A percentile compares a stretch with the other conserved stretches of the same genome.
These are phyloP conservation scores for Whalleya microplaca DNA, from an alignment of 2,329 filamentous ascomycete species.

Conservation along the genomic window DNA sequence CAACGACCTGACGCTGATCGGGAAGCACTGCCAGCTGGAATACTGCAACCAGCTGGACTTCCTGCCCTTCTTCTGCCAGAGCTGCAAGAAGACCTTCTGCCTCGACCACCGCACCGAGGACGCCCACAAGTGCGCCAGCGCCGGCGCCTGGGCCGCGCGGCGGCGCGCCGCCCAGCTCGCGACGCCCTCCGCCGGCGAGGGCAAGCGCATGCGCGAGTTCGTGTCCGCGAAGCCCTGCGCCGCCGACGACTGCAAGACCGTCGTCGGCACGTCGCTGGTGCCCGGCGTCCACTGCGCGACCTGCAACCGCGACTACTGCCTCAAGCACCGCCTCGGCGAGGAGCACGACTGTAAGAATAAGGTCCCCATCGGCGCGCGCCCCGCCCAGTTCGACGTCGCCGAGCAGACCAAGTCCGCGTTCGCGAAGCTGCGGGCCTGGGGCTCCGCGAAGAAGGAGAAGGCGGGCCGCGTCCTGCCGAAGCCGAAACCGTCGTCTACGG, in stretches of 20 bases:
- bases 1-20: conserved; percentile 80
- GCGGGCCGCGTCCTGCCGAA: conserved; percentile 64
- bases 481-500: conserved; percentile 64
- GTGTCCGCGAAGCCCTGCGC: conserved; percentile 70
- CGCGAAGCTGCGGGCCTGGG: conserved; percentile 79
- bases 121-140: conserved; percentile 69
- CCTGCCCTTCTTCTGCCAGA: conserved; percentile 91
- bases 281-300: conserved; percentile 72
- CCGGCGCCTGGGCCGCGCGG: conserved; percentile 65
- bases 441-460: conserved; percentile 69
- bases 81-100: conserved; percentile 83
- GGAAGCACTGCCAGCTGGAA: conserved; percentile 85
- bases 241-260: conserved; percentile 67
- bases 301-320: conserved; percentile 76
- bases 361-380: conserved; percentile 56
- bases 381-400: conserved; percentile 48
- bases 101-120: conserved; percentile 90
- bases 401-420: conserved; percentile 77
- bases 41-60: conserved; percentile 97
- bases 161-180: conserved; percentile 58
- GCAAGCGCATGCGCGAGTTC: conserved; percentile 57
- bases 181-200: conserved; percentile 57
- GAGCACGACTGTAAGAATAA: conserved; percentile 86
- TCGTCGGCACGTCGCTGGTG: conserved; percentile 68
- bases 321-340: conserved; percentile 75